Conservation (phyloP, 306 rosid genomes). For the Hippophae tibetana region DNA sequence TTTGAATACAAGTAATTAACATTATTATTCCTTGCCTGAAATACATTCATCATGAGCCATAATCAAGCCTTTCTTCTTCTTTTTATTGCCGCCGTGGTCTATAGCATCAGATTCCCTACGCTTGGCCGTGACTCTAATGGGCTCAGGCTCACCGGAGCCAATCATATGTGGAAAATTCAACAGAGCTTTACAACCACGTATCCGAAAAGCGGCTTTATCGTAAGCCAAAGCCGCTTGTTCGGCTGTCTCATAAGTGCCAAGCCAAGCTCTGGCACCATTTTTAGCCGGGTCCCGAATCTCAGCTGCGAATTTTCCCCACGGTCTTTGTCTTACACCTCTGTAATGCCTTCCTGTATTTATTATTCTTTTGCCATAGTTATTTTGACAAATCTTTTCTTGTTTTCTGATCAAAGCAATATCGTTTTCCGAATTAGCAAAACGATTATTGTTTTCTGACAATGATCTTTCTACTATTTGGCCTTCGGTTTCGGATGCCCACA, state of each 20-base stretch:
- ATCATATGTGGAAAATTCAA: slow-evolving; percentile 49
- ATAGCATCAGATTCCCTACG: slow-evolving; percentile 20
- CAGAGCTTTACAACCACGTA: slow-evolving; percentile 53
- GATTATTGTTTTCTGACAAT: background rate
- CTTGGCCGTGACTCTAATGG: slow-evolving; percentile 35
- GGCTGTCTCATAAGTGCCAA: slow-evolving; percentile 50
- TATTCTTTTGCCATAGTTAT: background rate
- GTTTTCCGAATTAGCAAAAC: background rate
- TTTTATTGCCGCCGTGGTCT: slow-evolving; percentile 14
- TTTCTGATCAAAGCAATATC: background rate
- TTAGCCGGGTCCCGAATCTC: slow-evolving; percentile 52
- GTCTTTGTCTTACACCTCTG: slow-evolving; percentile 46
- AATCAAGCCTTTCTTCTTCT: slow-evolving; percentile 14
- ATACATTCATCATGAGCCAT: slow-evolving; percentile 2
- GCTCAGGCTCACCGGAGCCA: slow-evolving; percentile 40
- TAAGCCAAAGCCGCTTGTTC: slow-evolving; percentile 60
- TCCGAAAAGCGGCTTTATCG: slow-evolving; percentile 42
- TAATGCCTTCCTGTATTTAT: slow-evolving; percentile 19
- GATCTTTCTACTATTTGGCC: background rate
- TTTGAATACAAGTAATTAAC: too few relatives aligned
- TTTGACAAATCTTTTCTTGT: background rate
- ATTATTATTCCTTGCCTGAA: background rate
- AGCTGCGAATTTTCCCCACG: slow-evolving; percentile 55
- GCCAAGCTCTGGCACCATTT: slow-evolving; percentile 52
- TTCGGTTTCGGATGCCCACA: background rate